A percentile compares a stretch with the other conserved stretches of the same genome.
phyloP scores from a whole-genome alignment of 306 rosid species.

The Cucurbita maxima region DNA sequence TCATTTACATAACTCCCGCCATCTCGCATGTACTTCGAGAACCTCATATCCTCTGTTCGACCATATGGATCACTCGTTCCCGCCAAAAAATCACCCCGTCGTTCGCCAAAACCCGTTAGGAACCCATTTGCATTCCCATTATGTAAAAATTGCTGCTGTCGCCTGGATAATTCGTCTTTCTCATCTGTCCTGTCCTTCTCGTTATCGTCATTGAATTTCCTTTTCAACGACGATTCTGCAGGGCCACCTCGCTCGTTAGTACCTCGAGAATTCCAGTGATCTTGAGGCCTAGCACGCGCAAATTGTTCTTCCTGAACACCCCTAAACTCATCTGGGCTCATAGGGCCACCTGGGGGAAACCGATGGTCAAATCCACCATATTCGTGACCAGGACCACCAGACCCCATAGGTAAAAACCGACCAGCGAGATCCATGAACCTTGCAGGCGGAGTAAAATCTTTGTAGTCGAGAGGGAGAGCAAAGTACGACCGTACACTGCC shows the following conservation, averaged over 20 bases:
- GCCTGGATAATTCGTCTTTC: conserved; percentile 35
- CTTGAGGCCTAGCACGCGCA: conserved; percentile 24
- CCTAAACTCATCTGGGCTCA: conserved; percentile 19
- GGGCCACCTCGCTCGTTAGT: conserved; percentile 33
- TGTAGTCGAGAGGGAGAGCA: conserved; percentile 82
- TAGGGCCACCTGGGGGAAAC: conserved; percentile 23
- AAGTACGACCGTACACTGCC: conserved; percentile 83
- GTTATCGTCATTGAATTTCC: conserved; percentile 40
- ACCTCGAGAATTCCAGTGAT: conserved; percentile 48
- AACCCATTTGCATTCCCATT: conserved; percentile 37
- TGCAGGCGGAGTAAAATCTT: conserved; percentile 28
- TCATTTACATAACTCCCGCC: conserved; percentile 24
- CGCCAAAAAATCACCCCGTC: conserved; percentile 18
- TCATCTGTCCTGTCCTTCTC: conserved; percentile 17
- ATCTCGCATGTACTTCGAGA: conserved; percentile 41
- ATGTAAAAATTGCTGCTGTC: conserved; percentile 36
- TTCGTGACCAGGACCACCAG: conserved; percentile 14
- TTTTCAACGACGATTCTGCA: conserved; percentile 39
- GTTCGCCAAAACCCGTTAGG: conserved; percentile 16
- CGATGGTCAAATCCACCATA: conserved; percentile 25
- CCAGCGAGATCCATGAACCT: conserved; percentile 18
- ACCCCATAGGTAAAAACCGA: conserved; percentile 21
- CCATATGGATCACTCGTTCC: conserved; percentile 37
- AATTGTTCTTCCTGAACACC: conserved; percentile 12
- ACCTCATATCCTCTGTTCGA: conserved; percentile 32